Evolutionary conservation across 169 alveolate genomes (phyloP), one percentile per base, ranked within the genome.

Genomic region (Cryptosporidium baileyi): DNA sequence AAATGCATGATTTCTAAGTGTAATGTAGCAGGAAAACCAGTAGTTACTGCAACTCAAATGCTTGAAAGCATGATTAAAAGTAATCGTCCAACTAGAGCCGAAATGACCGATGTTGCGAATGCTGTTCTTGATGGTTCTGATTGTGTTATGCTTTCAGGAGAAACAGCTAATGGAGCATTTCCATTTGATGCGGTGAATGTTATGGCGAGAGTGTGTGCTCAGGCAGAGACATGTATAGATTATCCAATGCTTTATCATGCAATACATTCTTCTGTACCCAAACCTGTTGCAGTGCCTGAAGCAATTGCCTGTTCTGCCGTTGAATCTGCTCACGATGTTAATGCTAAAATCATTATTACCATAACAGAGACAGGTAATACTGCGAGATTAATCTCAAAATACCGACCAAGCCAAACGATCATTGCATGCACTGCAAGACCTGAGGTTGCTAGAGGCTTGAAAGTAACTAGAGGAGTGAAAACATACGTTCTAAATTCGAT

Each of bases 1-100:
- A 97, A 97, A 90, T 93, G 95, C 91, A 96, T 96, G 97, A 96
- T 97, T 80, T 93, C 97, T 54, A 96, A 93, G 94, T 96, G 98
- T 89, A 96, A 96, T 81, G 92, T 94, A 30, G 95, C 93, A 17
- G 99, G 99, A 7, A 97, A 97, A 88, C 99, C 99, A 44, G 98
- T 96, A 17, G 94, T 98, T 36, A 96, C 98, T 30, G 99, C 99
- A 28, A 98, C 99, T 1, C 99, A 98, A 93, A 97, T 98, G 99
- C 91, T 98, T 63, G 99, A 97, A 90, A 95, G 98, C 57, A 97
- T 97, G 99, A 94, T 96, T 28, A 94, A 93, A 24, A 96, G 96
- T 67, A 98, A 98, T 15, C 91, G 98, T 81, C 99, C 99, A 13
- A 97, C 99, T 9, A 94, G 99, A 61, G 99, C 99, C 8, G 99